phyloP scores from a whole-genome alignment of 208 protist genomes.

The Phytomonas serpens region DNA sequence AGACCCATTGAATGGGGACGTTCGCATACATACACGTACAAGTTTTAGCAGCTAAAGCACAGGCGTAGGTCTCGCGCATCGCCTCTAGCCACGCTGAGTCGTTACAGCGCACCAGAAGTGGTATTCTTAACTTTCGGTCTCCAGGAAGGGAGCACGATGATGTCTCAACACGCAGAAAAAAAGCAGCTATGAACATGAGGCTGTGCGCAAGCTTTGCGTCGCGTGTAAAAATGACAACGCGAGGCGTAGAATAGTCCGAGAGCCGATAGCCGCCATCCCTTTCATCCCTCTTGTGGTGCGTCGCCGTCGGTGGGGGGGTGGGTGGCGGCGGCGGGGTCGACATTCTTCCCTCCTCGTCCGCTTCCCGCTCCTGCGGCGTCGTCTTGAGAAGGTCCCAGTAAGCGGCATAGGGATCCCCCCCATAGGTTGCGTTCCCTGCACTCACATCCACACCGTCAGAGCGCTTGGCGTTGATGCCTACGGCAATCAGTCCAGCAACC shows the following conservation, averaged over 20 bases:
- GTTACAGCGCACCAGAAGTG: not conserved
- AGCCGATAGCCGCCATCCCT: constrained; percentile 21
- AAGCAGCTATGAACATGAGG: constrained; percentile 43
- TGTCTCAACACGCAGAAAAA: constrained; percentile 26
- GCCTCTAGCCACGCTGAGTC: not conserved
- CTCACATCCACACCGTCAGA: not conserved
- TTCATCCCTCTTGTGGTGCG: not conserved
- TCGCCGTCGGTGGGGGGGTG: not conserved
- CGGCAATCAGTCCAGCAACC: not conserved
- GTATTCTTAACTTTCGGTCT: not conserved
- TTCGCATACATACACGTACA: constrained; percentile 29
- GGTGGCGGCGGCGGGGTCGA: not conserved
- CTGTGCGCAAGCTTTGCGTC: constrained; percentile 35
- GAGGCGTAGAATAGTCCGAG: constrained; percentile 21
- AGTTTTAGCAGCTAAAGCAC: constrained; percentile 40
- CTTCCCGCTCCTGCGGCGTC: not conserved
- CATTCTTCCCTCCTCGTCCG: not conserved
- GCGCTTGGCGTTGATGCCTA: not conserved
- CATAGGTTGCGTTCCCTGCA: not conserved
- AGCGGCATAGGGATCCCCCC: not conserved
- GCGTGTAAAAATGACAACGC: constrained; percentile 56
- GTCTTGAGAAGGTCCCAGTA: not conserved
- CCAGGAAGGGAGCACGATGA: not conserved
- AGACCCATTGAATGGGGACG: constrained; percentile 68
- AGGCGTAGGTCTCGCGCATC: constrained; percentile 19